Conservation (phyloP, 139 green algal species). For the Chlorella vulgaris region DNA sequence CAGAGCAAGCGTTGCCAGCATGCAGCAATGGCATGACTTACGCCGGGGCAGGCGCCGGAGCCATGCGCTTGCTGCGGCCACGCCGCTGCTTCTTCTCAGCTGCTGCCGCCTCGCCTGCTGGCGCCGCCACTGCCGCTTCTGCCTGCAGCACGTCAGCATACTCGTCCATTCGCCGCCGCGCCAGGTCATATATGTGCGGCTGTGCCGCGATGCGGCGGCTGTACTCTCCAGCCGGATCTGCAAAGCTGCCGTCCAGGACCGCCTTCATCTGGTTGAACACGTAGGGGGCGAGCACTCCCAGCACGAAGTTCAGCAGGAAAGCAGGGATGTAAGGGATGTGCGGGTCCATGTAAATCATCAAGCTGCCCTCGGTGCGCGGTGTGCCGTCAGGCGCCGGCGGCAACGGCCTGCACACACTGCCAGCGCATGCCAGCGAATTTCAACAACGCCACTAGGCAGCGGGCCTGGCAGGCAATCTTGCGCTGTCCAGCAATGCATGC, state of each 20-base stretch:
- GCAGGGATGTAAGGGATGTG: conserved; percentile 42
- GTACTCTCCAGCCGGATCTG: conserved; percentile 3
- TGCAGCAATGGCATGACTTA: too few relatives aligned
- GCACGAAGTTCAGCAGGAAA: conserved; percentile 49
- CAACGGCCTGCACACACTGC: conserved; percentile 36
- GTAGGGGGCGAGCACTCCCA: conserved; percentile 42
- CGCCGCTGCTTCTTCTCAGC: too few relatives aligned
- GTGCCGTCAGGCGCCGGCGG: conserved; percentile 9
- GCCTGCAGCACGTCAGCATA: conserved; percentile 2
- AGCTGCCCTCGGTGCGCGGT: conserved; percentile 17
- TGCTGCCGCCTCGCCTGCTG: not conserved
- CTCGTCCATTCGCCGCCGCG: conserved; percentile 20
- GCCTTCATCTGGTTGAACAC: conserved; percentile 11
- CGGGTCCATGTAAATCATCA: conserved; percentile 45
- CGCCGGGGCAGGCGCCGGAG: not conserved
- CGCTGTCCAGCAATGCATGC: too few relatives aligned
- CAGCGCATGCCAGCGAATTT: too few relatives aligned
- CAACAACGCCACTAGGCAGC: too few relatives aligned
- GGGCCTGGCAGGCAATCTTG: too few relatives aligned
- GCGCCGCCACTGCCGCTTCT: not conserved
- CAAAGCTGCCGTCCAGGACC: conserved; percentile 27
- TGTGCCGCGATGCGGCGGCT: conserved; percentile 15
- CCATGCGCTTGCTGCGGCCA: too few relatives aligned
- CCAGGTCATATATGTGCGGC: conserved; percentile 37
- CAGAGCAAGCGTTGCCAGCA: too few relatives aligned